A percentile compares a stretch with the other conserved stretches of the same genome.
These are phyloP conservation scores for Platanthera zijinensis DNA, from an alignment of 106 monocot genomes.

Conservation along the genomic window DNA sequence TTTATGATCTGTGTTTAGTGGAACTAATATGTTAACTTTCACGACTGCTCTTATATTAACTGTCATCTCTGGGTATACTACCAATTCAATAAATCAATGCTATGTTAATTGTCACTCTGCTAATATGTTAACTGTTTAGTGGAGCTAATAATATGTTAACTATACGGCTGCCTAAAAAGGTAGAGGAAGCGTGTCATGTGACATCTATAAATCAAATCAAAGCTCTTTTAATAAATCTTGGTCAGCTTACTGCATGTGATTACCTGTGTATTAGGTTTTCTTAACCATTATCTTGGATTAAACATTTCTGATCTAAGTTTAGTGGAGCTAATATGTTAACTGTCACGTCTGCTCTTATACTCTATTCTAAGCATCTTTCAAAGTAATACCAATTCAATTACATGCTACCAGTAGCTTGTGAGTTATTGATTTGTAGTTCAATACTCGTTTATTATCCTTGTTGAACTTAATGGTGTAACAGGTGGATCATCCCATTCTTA, in stretches of 20 bases:
- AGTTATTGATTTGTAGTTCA: constrained; percentile 5
- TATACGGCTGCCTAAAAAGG: no score
- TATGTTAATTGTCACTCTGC: no score
- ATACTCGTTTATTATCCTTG: constrained; percentile 16
- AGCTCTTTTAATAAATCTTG: neutral
- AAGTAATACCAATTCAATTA: neutral
- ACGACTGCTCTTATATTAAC: neutral
- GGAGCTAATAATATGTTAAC: no score
- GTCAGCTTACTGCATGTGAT: neutral
- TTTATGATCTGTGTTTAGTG: neutral
- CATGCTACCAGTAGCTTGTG: neutral
- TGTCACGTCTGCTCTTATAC: neutral
- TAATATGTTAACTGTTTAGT: no score
- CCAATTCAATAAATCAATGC: neutral
- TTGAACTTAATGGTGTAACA: constrained; percentile 39
- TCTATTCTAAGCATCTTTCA: neutral
- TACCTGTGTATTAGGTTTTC: neutral
- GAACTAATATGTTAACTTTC: neutral
- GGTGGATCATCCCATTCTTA: constrained; percentile 93
- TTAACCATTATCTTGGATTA: neutral
- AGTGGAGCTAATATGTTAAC: neutral
- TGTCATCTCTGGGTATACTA: neutral
- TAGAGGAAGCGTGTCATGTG: no score
- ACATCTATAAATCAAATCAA: no score
- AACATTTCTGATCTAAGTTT: neutral